phyloP scores from a whole-genome alignment of 2,329 filamentous ascomycete genomes.

The Madurella fahalii region DNA sequence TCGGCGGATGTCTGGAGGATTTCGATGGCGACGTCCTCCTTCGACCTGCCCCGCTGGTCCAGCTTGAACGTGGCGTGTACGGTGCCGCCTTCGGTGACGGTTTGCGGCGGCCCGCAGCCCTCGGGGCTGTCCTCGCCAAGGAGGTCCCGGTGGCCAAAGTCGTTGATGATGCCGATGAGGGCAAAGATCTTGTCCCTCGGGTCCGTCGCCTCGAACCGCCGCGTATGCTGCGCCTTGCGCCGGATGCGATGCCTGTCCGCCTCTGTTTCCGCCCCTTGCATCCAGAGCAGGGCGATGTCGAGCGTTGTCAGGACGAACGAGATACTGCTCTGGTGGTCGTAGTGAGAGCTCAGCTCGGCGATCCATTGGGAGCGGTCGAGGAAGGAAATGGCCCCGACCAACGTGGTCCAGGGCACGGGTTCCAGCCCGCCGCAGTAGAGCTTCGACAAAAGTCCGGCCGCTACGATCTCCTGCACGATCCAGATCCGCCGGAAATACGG shows the following conservation, averaged over 20 bases:
- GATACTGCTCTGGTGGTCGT: neutral
- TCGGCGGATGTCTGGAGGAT: neutral
- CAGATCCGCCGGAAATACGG: conserved; percentile 3
- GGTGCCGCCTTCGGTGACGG: neutral
- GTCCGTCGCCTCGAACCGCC: conserved; percentile 1
- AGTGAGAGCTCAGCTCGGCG: neutral
- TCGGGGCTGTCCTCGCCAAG: conserved; percentile 1
- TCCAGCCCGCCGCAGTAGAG: neutral
- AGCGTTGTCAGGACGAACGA: neutral
- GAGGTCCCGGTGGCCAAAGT: neutral
- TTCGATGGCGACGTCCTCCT: neutral
- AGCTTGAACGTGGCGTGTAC: neutral
- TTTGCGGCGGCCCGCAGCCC: neutral
- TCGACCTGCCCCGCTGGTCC: neutral
- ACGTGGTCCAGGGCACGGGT: neutral
- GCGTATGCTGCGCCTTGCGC: neutral
- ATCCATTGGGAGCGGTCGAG: neutral
- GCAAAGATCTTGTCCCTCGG: conserved; percentile 6
- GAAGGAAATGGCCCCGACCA: neutral
- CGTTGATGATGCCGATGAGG: neutral
- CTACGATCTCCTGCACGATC: conserved; percentile 7
- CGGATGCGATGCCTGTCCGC: neutral
- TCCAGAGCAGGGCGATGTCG: neutral
- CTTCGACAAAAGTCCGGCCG: neutral
- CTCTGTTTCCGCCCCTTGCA: neutral